A percentile compares a stretch with the other conserved stretches of the same genome.
Evolutionary conservation across 495 filamentous ascomycete species (phyloP).

Genomic region (Rhizodiscina lignyota): DNA sequence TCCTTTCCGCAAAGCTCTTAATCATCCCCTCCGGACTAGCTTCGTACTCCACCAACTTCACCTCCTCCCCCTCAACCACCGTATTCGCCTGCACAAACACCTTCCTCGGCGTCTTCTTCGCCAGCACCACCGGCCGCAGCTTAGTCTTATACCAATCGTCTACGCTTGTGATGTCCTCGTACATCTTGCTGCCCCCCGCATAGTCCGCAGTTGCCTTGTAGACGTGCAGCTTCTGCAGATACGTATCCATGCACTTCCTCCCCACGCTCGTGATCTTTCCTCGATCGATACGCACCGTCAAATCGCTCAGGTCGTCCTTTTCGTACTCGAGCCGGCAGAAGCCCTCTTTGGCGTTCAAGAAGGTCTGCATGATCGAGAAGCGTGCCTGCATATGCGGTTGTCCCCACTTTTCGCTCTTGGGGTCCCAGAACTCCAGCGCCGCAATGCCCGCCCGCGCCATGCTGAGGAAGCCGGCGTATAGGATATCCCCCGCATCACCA

Average conservation of each 20-base stretch:
- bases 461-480: slow-evolving; percentile 70
- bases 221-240: slow-evolving; percentile 79
- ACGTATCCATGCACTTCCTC: slow-evolving; percentile 65
- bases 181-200: slow-evolving; percentile 55
- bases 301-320: slow-evolving; percentile 60
- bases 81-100: slow-evolving; percentile 96
- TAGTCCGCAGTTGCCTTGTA: slow-evolving; percentile 86
- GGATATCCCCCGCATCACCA: slow-evolving; percentile 63
- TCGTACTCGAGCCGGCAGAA: slow-evolving; percentile 68
- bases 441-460: slow-evolving; percentile 84
- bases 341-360: slow-evolving; percentile 66
- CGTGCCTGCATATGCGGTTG: slow-evolving; percentile 91
- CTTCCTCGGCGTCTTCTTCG: slow-evolving; percentile 82
- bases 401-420: slow-evolving; percentile 77
- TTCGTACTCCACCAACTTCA: slow-evolving; percentile 79
- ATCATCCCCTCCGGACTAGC: slow-evolving; percentile 73
- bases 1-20: slow-evolving; percentile 74
- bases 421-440: slow-evolving; percentile 80
- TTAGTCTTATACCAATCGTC: slow-evolving; percentile 63
- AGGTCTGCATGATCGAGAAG: slow-evolving; percentile 74
- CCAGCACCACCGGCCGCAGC: slow-evolving; percentile 62
- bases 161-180: slow-evolving; percentile 67
- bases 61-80: slow-evolving; percentile 44
- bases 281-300: slow-evolving; percentile 65
- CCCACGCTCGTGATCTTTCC: slow-evolving; percentile 53